These are phyloP conservation scores for Nissolia schottii DNA, from an alignment of 306 rosid species.

Conservation along the genomic window DNA sequence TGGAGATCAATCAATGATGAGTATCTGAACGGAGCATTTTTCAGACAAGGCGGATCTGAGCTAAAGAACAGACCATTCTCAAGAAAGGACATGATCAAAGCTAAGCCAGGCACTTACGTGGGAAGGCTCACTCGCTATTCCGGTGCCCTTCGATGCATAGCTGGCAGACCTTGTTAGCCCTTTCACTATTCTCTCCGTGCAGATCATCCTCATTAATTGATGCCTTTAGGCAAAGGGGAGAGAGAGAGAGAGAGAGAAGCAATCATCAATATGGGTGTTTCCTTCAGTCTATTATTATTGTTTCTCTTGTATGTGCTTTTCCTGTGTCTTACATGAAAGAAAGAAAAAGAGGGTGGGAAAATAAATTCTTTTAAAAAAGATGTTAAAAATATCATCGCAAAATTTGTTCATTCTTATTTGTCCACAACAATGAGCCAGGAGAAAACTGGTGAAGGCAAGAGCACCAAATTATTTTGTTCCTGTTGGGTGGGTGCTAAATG, in stretches of 20 bases:
- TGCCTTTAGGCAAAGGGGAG: neutral
- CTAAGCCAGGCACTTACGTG: slow-evolving; percentile 47
- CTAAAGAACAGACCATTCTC: slow-evolving; percentile 22
- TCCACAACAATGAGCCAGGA: neutral
- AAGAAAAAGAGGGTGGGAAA: neutral
- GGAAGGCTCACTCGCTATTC: slow-evolving; percentile 44
- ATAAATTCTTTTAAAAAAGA: neutral
- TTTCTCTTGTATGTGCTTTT: neutral
- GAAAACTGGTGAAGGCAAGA: neutral
- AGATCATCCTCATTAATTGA: neutral
- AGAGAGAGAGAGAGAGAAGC: neutral
- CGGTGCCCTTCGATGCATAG: slow-evolving; percentile 41
- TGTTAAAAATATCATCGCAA: neutral
- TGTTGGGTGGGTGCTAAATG: neutral
- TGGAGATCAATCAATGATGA: slow-evolving; percentile 79
- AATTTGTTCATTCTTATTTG: neutral
- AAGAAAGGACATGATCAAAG: slow-evolving; percentile 38
- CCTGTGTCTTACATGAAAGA: neutral
- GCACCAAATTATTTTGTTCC: no score
- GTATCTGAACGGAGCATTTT: slow-evolving; percentile 68
- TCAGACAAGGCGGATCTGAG: slow-evolving; percentile 35
- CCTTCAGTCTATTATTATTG: no score
- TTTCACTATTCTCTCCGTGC: neutral
- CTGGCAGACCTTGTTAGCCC: slow-evolving; percentile 43
- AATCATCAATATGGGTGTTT: neutral